Evolutionary conservation across 2,329 filamentous ascomycete genomes (phyloP), one percentile per base, ranked within the genome.

Genomic region (Aaosphaeria pasadenensis): DNA sequence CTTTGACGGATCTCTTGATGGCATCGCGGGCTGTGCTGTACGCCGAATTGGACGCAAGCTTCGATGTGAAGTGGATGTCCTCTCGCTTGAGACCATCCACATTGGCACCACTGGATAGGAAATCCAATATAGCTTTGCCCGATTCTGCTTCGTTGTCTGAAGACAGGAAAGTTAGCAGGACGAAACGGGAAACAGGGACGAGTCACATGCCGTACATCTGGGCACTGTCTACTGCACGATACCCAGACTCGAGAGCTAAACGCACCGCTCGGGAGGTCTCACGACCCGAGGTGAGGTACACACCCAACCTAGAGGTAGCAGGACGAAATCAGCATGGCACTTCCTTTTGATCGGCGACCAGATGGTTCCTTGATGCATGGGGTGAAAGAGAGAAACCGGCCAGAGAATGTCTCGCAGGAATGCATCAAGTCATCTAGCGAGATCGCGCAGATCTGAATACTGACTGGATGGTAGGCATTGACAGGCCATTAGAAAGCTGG

Each of bases 51-150:
- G 78, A 83, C 1, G 83, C 83, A 11, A 94, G 77, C 73, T 94
- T 95, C 33, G 85, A 87, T 0, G 89, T 94, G 67, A 89, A 91
- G 69, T 89, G 89, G 45, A 94, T 75, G 59, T 91, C 84, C 48
- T 85, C 80, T 5, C 89, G 80, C 53, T 75, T 79, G 30, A 90
- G 65, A 0, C 73, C 76, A 0, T 74, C 58, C 0, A 67, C 72
- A 53, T 82, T 82, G 9, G 72, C 70, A 3, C 59, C 62, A 45
- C 71, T 71, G 35, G 69, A 59, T 4, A 88, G 70, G 56, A 81
- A 88, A 17, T 76, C 71, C 3, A 67, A 65, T 52, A 94, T 86
- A 6, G 86, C 85, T 31, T 76, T 72, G 1, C 88, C 88, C 11
- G 85, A 82, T 56, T 88, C 80, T 33, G 75, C 75, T 69, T 94